Percentiles rank a stretch among this genome's conserved stretches.
phyloP scores from a whole-genome alignment of 805 yeast genomes.

The Pichia paraexigua region DNA sequence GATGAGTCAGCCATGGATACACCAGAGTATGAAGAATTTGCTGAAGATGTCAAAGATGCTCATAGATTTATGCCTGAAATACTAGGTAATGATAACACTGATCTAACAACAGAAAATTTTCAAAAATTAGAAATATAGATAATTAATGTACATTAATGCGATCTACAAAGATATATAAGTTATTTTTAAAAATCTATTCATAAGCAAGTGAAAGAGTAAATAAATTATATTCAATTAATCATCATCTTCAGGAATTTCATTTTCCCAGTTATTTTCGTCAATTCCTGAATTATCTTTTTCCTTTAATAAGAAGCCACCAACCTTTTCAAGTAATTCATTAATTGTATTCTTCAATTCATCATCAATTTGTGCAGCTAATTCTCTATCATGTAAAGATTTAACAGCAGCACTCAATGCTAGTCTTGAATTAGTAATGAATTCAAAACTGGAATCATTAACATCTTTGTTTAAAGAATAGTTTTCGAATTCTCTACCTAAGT shows the following conservation, averaged over 20 bases:
- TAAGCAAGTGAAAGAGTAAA: neutral
- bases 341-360: constrained; percentile 54
- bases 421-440: constrained; percentile 29
- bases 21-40: constrained; percentile 23
- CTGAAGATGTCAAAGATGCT: constrained; percentile 21
- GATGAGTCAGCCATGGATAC: constrained; percentile 18
- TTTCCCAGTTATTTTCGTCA: constrained; percentile 44
- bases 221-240: neutral
- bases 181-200: neutral
- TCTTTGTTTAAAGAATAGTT: constrained; percentile 25
- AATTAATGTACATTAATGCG: neutral
- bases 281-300: constrained; percentile 31
- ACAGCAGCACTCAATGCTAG: constrained; percentile 32
- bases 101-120: constrained; percentile 6
- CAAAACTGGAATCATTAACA: constrained; percentile 24
- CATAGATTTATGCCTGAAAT: constrained; percentile 17
- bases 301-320: constrained; percentile 47
- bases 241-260: constrained; percentile 29
- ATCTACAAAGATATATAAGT: neutral
- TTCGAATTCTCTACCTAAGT: constrained; percentile 33
- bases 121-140: constrained; percentile 7
- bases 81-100: constrained; percentile 7
- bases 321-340: constrained; percentile 36
- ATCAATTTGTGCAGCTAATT: constrained; percentile 37
- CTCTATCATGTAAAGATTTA: constrained; percentile 29